Evolutionary conservation across 2,329 filamentous ascomycete species (phyloP), one percentile per base, ranked within the genome.

Genomic region (Botrytis fabae): DNA sequence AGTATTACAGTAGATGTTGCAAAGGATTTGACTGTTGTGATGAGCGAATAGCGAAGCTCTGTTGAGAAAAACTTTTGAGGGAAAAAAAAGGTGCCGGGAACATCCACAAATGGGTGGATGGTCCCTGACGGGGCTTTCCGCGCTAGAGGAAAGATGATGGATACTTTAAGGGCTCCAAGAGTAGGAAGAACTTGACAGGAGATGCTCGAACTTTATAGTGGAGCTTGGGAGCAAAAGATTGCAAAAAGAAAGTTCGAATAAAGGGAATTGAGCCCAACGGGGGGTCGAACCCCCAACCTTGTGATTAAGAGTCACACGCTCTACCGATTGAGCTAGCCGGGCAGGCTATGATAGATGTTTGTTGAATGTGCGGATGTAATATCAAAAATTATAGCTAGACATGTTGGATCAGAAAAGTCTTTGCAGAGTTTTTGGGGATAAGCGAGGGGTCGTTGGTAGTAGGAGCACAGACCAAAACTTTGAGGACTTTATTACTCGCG

Each of bases 241-340:
- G 35, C 14, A 57, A 65, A 54, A 9, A 22, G 20, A 35, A 54
- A 28, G 0, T 10, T 20, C 7, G 28, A 14, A 5, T 54, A 46
- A 57, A 54, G 64, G 64, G 64, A 40, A 54, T 68, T 68, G 46
- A 68, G 65, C 65, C 65, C 65, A 68, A 68, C 65, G 65, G 65
- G 65, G 65, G 65, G 65, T 68, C 65, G 65, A 68, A 68, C 65
- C 65, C 65, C 65, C 65, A 68, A 68, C 65, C 65, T 68, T 68
- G 65, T 68, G 65, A 68, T 68, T 79, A 78, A 79, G 77, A 79
- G 78, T 75, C 78, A 77, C 77, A 79, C 78, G 78, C 78, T 79
- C 78, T 79, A 79, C 78, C 78, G 77, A 78, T 78, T 79, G 78
- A 79, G 78, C 78, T 79, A 78, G 73, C 77, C 76, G 75, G 77